Percentiles rank a stretch among this genome's conserved stretches.
Conservation (phyloP, 2,329 filamentous ascomycete genomes). For the Colletotrichum incanum region DNA sequence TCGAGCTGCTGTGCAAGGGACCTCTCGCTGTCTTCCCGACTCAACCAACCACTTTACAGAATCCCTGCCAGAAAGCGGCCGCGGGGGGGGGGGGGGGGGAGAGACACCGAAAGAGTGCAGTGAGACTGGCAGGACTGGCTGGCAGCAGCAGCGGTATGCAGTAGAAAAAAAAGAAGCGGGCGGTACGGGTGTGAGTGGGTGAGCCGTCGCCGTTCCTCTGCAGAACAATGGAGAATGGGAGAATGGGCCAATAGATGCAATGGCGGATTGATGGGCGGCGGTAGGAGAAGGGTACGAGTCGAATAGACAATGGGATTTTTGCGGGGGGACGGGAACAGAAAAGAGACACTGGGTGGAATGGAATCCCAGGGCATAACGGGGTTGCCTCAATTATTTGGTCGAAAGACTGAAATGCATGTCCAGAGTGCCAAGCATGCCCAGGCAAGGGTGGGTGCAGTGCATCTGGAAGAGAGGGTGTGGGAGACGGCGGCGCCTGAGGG, state of each 20-base stretch:
- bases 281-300: not conserved
- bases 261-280: not conserved
- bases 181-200: not conserved
- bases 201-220: not conserved
- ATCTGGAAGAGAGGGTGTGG: not conserved
- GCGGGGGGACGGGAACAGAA: not conserved
- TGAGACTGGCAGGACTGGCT: not conserved
- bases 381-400: not conserved
- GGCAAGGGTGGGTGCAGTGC: conserved; percentile 16
- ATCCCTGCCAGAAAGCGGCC: not conserved
- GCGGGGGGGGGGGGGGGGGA: no score
- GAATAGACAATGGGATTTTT: not conserved
- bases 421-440: conserved; percentile 23
- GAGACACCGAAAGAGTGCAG: not conserved
- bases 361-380: conserved; percentile 1
- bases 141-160: not conserved
- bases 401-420: not conserved
- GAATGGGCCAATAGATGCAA: not conserved
- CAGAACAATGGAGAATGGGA: not conserved
- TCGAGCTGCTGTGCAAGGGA: not conserved
- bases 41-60: conserved; percentile 11
- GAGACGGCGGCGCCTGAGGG: conserved; percentile 14
- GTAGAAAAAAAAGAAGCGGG: not conserved
- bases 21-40: not conserved
- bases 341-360: not conserved